Evolutionary conservation across 768 basidiomycete genomes (phyloP).

Genomic region (Agaricus sinodeliciosus): DNA sequence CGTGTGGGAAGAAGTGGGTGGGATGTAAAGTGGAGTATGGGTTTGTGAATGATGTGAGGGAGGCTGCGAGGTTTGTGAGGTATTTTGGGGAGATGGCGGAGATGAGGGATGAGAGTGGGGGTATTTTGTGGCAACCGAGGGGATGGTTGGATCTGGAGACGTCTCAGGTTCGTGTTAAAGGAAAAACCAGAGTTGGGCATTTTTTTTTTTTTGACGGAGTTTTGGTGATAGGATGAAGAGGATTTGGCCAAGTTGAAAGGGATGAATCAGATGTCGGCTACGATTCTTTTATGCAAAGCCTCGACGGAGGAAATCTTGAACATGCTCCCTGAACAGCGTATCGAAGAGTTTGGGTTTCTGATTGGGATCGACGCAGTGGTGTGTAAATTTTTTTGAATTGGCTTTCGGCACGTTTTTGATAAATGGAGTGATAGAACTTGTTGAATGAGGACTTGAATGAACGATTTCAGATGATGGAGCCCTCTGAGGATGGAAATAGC

Average conservation of each 20-base stretch:
- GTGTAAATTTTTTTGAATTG: slow-evolving; percentile 17
- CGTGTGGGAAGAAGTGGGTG: slow-evolving; percentile 41
- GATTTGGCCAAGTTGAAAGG: slow-evolving; percentile 48
- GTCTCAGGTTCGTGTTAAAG: neutral
- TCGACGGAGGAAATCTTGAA: slow-evolving; percentile 51
- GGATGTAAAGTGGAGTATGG: slow-evolving; percentile 43
- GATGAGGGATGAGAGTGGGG: slow-evolving; percentile 31
- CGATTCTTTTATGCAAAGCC: slow-evolving; percentile 52
- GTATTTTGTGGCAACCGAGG: slow-evolving; percentile 51
- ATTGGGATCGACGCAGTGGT: slow-evolving; percentile 51
- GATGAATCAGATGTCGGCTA: slow-evolving; percentile 67
- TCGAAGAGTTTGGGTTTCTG: slow-evolving; percentile 35
- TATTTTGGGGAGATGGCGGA: slow-evolving; percentile 55
- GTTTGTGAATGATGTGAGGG: slow-evolving; percentile 54
- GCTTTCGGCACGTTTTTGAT: neutral
- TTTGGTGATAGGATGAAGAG: slow-evolving; percentile 45
- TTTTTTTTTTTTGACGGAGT: too few species aligned
- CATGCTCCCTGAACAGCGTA: slow-evolving; percentile 38
- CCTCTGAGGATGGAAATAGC: neutral
- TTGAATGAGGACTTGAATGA: neutral
- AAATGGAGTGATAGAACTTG: neutral
- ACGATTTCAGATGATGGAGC: neutral
- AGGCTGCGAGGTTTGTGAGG: slow-evolving; percentile 51
- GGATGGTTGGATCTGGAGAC: slow-evolving; percentile 56
- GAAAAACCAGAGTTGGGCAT: too few species aligned